A percentile compares a stretch with the other conserved stretches of the same genome.
phyloP scores from a whole-genome alignment of 768 basidiomycete species.

The Mycena rebaudengoi region DNA sequence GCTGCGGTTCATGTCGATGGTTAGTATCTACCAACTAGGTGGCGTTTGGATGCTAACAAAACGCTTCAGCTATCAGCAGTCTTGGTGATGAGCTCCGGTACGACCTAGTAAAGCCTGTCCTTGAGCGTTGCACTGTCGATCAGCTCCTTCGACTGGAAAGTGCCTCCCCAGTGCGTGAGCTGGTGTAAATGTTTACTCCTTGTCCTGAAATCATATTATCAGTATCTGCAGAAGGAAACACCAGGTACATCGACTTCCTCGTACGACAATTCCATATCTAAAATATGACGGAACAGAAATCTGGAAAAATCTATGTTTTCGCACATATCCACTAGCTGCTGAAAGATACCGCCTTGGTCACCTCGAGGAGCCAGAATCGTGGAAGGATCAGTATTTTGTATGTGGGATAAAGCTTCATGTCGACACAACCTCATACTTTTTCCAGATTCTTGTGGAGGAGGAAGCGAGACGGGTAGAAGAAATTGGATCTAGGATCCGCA shows the following conservation, averaged over 20 bases:
- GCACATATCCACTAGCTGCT: slow-evolving; percentile 62
- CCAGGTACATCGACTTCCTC: slow-evolving; percentile 49
- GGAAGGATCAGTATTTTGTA: slow-evolving; percentile 78
- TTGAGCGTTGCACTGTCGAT: slow-evolving; percentile 77
- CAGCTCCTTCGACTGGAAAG: slow-evolving; percentile 75
- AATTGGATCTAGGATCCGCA: slow-evolving; percentile 67
- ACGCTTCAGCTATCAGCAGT: slow-evolving; percentile 62
- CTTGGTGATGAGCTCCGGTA: slow-evolving; percentile 72
- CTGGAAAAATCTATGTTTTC: slow-evolving; percentile 72
- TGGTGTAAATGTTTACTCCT: too few species aligned
- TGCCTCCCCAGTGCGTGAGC: slow-evolving; percentile 72
- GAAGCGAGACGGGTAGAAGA: slow-evolving; percentile 75
- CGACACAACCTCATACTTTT: slow-evolving; percentile 6
- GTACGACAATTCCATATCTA: slow-evolving; percentile 9
- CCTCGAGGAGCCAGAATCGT: slow-evolving; percentile 61
- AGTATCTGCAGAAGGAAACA: slow-evolving; percentile 67
- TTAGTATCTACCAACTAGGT: slow-evolving; percentile 45
- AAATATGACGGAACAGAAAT: slow-evolving; percentile 53
- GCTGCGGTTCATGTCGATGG: slow-evolving; percentile 69
- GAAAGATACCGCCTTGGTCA: slow-evolving; percentile 54
- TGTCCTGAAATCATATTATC: too few species aligned
- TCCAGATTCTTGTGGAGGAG: slow-evolving; percentile 61
- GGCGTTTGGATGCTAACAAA: background rate
- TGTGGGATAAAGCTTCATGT: slow-evolving; percentile 34
- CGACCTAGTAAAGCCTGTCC: slow-evolving; percentile 73